Evolutionary conservation across 2,329 filamentous ascomycete species (phyloP).

Genomic region (Curvularia sp.): DNA sequence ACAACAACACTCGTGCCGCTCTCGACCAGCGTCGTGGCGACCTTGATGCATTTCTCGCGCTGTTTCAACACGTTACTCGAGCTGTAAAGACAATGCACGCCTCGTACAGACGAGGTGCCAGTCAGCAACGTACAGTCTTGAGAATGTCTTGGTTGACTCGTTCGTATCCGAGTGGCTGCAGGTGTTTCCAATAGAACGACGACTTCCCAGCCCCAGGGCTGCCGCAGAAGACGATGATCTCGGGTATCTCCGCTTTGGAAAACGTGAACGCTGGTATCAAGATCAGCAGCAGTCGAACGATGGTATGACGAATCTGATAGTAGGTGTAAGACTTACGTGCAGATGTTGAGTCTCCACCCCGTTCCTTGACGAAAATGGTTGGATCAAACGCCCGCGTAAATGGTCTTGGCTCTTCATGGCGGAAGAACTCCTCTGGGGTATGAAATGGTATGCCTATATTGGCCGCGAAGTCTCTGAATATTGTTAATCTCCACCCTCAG

Average conservation of each 20-base stretch:
- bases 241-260: constrained; percentile 68
- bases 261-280: constrained; percentile 46
- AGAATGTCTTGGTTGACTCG: constrained; percentile 90
- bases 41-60: constrained; percentile 72
- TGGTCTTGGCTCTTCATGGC: constrained; percentile 68
- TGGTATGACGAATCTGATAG: constrained; percentile 20
- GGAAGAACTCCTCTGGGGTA: constrained; percentile 93
- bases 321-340: constrained; percentile 41
- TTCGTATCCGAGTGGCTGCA: constrained; percentile 80
- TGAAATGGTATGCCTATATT: constrained; percentile 82
- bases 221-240: constrained; percentile 86
- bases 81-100: constrained; percentile 29
- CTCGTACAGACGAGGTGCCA: constrained; percentile 27
- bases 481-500: constrained; percentile 24
- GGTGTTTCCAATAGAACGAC: constrained; percentile 80
- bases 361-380: constrained; percentile 42
- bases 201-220: constrained; percentile 92
- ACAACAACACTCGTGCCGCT: constrained; percentile 75
- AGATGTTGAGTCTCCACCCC: constrained; percentile 37
- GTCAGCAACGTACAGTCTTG: constrained; percentile 65
- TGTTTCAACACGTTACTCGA: constrained; percentile 51
- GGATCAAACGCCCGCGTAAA: constrained; percentile 78
- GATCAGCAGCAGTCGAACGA: constrained; percentile 27
- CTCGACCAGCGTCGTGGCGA: constrained; percentile 69
- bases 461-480: constrained; percentile 71